Evolutionary conservation across 2,329 filamentous ascomycete genomes (phyloP), one percentile per base, ranked within the genome.

Genomic region (Colletotrichum sp.): DNA sequence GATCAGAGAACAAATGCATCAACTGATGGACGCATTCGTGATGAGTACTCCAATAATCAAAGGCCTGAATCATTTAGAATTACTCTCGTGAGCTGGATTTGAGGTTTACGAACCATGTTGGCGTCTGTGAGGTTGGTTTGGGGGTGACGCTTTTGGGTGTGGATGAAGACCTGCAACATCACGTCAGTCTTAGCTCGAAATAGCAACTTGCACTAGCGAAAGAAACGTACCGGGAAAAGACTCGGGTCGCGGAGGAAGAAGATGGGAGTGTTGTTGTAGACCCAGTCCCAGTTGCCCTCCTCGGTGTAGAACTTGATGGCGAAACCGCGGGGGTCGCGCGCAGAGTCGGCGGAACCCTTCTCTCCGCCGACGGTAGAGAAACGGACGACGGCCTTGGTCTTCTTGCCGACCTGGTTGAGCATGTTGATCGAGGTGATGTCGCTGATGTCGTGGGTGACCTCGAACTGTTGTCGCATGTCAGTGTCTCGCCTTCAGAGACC

Each of bases 351-450:
- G 6, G 92, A 94, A 8, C 93, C 93, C 74, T 91, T 91, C 83
- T 95, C 93, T 76, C 93, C 93, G 81, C 93, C 93, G 6, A 95
- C 94, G 3, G 94, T 96, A 0, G 93, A 95, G 84, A 96, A 95
- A 6, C 94, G 92, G 59, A 90, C 89, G 2, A 93, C 89, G 77
- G 93, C 84, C 18, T 93, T 91, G 64, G 93, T 95, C 83, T 91
- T 91, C 87, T 95, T 95, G 79, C 93, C 94, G 69, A 91, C 87
- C 72, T 90, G 86, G 80, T 86, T 89, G 80, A 92, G 90, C 72
- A 90, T 86, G 71, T 86, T 82, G 36, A 90, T 89, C 3, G 86
- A 85, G 8, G 87, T 91, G 52, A 93, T 80, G 70, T 93, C 90
- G n/a, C 89, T 88, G 70, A 92, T 86, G 3, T 83, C 81, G 62